These are phyloP conservation scores for Cladosporium sp. DNA, from an alignment of 2,329 filamentous ascomycete genomes.

Conservation along the genomic window DNA sequence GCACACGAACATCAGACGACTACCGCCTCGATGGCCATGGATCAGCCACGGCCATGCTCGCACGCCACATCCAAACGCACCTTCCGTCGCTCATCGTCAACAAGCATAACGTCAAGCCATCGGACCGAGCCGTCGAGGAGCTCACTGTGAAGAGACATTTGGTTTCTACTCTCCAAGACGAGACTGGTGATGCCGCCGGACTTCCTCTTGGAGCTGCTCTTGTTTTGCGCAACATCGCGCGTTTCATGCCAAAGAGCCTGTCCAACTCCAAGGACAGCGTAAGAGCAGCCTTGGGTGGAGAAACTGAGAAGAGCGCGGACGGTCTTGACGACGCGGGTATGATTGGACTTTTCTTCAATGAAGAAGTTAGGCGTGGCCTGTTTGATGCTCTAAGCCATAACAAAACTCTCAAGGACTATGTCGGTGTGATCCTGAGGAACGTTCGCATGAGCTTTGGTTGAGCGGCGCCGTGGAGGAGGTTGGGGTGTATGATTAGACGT, in stretches of 20 bases:
- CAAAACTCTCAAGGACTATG: slow-evolving; percentile 21
- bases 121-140: not conserved
- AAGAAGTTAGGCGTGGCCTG: slow-evolving; percentile 21
- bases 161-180: slow-evolving; percentile 45
- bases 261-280: slow-evolving; percentile 13
- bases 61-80: slow-evolving; percentile 63
- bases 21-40: slow-evolving; percentile 13
- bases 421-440: slow-evolving; percentile 20
- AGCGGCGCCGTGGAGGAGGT: not conserved
- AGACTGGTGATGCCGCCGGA: slow-evolving; percentile 59
- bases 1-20: slow-evolving; percentile 50
- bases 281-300: slow-evolving; percentile 2
- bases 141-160: not conserved
- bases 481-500: not conserved
- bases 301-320: slow-evolving; percentile 11
- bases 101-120: slow-evolving; percentile 17
- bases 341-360: slow-evolving; percentile 19
- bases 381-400: slow-evolving; percentile 24
- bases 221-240: slow-evolving; percentile 72
- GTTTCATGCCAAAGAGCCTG: slow-evolving; percentile 34
- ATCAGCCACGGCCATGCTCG: slow-evolving; percentile 25
- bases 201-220: slow-evolving; percentile 74
- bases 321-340: slow-evolving; percentile 16
- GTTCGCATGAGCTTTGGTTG: slow-evolving; percentile 1
- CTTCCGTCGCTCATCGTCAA: slow-evolving; percentile 40